Base-by-base conservation (phyloP, 2,329 filamentous ascomycete genomes). In the Claviceps sp. region DNA sequence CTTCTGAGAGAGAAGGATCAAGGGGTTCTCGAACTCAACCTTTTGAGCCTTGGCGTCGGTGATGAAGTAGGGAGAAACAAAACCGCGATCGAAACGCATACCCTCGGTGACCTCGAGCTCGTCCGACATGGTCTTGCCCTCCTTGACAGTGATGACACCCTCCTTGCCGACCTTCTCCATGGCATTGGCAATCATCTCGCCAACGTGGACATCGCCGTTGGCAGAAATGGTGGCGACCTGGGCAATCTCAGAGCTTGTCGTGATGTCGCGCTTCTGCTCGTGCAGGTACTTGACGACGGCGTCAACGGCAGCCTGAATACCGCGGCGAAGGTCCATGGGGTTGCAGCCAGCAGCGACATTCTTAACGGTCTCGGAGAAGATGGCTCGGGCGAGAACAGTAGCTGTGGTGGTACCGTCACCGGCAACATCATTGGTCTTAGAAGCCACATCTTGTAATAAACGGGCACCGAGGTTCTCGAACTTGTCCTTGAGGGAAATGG, bases 141-240 rank as follows among this genome's bases (percentile, higher is more conserved):
- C 93, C 85, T 98, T 98, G 67, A 97, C 91, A 54, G 93, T 98
- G 71, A 98, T 98, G 66, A 98, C 93, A 78, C 93, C 93, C 78
- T 98, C 93, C 82, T 98, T 98, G 73, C 93, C 93, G 58, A 98
- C 93, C 81, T 95, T 95, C 81, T 98, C 93, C 93, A 98, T 98
- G 62, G 93, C 93, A 68, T 84, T 96, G 67, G 93, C 90, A 70
- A 98, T 93, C 67, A 98, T 82, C 74, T 89, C 84, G 63, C 93
- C 93, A 65, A 98, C 88, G 74, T 96, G 90, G 54, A 82, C 82
- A 68, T 98, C 93, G 61, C 93, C 93, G 74, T 98, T 98, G 70
- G 93, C 93, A 62, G 85, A 91, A 75, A 98, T 98, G 63, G 93
- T 97, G 59, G 93, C 93, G 56, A 98, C 93, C 77, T 98, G 93